Evolutionary conservation across 768 basidiomycete genomes (phyloP), one percentile per base, ranked within the genome.

Genomic region (Mycena amicta): DNA sequence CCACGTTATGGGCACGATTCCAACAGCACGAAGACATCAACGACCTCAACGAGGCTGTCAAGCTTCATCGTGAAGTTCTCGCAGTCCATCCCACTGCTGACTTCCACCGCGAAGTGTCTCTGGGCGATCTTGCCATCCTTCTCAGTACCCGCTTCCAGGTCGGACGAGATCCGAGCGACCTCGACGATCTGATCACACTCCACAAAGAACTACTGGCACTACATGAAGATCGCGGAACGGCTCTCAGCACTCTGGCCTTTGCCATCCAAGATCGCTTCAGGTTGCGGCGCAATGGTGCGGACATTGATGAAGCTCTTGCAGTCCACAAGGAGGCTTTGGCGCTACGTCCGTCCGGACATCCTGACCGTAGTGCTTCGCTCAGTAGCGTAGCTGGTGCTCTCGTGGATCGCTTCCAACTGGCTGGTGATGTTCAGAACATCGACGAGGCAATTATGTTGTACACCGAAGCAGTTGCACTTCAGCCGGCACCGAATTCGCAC

Each of bases 361-460:
- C 60, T 29, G 18, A 23, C 16, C 33, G 55, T 15, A 13, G 50
- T 2, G 5, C 20, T 18, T 22, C 45, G n/a, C 57, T 65, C 3
- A 53, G 53, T 64, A 62, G 60, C 30, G 62, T 67, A 18, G 62
- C 55, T 2, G 16, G 3, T 49, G 57, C 64, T 18, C 49, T 68
- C 39, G 63, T 50, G 47, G 57, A 57, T 4, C 67, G 72, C n/a
- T 58, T 66, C 50, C 53, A 70, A 28, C 67, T 67, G 5, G 68
- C 64, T 62, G 68, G 70, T 6, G 65, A 66, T 15, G 49, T 33
- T 22, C 54, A 59, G 25, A 69, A 68, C 18, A 60, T 72, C 8
- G 65, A 70, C 16, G 46, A 63, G 3, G 65, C 72, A 45, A 65
- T 76, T 31, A 57, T 61, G 3, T 66, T 68, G 33, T 67, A 69